A percentile compares a stretch with the other conserved stretches of the same genome.
Conservation (phyloP, 2,329 filamentous ascomycete genomes). For the Mollisia scopiformis region DNA sequence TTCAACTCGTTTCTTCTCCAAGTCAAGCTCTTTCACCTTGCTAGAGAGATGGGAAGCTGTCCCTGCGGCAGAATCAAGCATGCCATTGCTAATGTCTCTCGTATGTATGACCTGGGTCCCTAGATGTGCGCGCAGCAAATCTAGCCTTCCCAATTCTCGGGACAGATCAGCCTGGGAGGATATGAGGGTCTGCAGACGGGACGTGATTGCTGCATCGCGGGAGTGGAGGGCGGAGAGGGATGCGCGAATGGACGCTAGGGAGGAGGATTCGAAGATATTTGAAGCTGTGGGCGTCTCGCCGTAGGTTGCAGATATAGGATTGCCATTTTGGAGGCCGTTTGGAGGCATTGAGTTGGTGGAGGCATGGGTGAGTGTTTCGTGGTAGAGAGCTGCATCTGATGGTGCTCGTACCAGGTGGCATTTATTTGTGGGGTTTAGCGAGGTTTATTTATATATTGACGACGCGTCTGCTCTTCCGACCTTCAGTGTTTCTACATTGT, state of each 20-base stretch:
- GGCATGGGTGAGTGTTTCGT: conserved; percentile 31
- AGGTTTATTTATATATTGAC: neutral
- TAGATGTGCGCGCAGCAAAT: conserved; percentile 85
- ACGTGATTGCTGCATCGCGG: conserved; percentile 75
- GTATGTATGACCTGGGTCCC: conserved; percentile 85
- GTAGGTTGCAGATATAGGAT: conserved; percentile 17
- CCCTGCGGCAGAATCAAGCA: conserved; percentile 83
- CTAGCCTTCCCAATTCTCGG: conserved; percentile 83
- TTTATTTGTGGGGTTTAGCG: conserved; percentile 2
- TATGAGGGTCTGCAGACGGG: conserved; percentile 75
- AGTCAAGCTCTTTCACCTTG: conserved; percentile 84
- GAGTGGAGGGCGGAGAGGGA: conserved; percentile 75
- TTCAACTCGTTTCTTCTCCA: conserved; percentile 90
- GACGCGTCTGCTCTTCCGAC: neutral
- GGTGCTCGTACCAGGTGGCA: neutral
- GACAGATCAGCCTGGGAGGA: conserved; percentile 85
- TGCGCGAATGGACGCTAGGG: conserved; percentile 77
- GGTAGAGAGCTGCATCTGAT: neutral
- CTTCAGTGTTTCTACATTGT: neutral
- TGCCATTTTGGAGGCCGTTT: conserved; percentile 38
- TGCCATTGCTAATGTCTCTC: conserved; percentile 82
- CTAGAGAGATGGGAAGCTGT: conserved; percentile 85
- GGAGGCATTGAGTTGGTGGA: conserved; percentile 39
- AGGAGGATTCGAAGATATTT: conserved; percentile 69
- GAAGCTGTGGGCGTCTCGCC: conserved; percentile 20